Conservation (phyloP, 176 grass and related monocot species). For the Triticum turgidum region DNA sequence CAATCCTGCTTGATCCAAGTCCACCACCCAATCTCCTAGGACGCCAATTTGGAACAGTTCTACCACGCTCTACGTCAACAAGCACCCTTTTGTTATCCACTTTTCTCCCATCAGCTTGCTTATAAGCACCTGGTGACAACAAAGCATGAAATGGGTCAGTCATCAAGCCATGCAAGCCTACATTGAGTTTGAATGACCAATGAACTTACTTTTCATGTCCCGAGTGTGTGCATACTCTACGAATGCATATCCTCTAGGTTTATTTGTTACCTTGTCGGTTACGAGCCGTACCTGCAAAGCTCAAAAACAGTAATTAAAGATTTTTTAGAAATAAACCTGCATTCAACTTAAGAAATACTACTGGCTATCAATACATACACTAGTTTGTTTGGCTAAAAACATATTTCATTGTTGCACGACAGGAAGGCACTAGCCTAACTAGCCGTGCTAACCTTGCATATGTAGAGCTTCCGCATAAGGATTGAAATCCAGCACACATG, state of each 20-base stretch:
- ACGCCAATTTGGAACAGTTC: slow-evolving; percentile 93
- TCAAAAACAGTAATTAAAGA: slow-evolving; percentile 27
- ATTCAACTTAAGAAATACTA: neutral
- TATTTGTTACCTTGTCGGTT: slow-evolving; percentile 69
- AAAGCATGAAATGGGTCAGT: neutral
- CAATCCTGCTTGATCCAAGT: slow-evolving; percentile 91
- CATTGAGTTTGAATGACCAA: neutral
- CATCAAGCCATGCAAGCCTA: neutral
- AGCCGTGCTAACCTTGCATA: slow-evolving; percentile 76
- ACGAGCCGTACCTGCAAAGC: slow-evolving; percentile 58
- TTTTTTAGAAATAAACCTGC: neutral
- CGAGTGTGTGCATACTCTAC: slow-evolving; percentile 71
- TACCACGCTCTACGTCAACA: slow-evolving; percentile 95
- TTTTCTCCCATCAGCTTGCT: slow-evolving; percentile 82
- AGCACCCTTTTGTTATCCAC: slow-evolving; percentile 69
- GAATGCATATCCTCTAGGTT: slow-evolving; percentile 78
- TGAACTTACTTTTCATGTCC: slow-evolving; percentile 77
- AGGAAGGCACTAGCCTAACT: slow-evolving; percentile 77
- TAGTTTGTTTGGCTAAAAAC: slow-evolving; percentile 26
- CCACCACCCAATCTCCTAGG: slow-evolving; percentile 95
- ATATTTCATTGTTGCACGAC: slow-evolving; percentile 64
- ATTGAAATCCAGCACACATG: slow-evolving; percentile 50
- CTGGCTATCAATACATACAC: slow-evolving; percentile 11
- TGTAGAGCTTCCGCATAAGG: slow-evolving; percentile 53
- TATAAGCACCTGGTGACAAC: slow-evolving; percentile 64